Evolutionary conservation across 352 stramenopile species (phyloP), one percentile per base, ranked within the genome.

Genomic region (Phytophthora macrochlamydospora): DNA sequence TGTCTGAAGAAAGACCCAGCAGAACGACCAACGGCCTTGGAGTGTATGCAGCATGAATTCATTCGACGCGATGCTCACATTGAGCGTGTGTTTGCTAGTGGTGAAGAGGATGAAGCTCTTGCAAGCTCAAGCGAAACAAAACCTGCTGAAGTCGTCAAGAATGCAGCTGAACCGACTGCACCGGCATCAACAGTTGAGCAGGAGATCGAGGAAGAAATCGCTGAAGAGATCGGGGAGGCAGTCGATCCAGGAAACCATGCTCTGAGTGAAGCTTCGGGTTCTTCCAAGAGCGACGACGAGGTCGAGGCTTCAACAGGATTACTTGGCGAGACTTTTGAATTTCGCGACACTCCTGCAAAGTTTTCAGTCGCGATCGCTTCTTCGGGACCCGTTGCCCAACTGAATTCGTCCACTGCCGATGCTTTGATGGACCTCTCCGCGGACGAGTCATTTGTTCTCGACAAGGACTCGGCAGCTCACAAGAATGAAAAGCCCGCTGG

Each of bases 11-110:
- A 92, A 49, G 71, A 90, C 59, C 80, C 84, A 12, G 62, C 78
- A 1, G 81, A 95, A 49, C 75, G 93, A 4, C 86, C 92, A 3
- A 91, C 80, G 14, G 91, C 92, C n/a, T 57, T 94, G 44, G 85
- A 97, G 60, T 93, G 97, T 33, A 80, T 98, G 50, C 65, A 87
- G n/a, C 94, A 98, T 62, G 79, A 89, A 31, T 98, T 98, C 65
- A 90, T 98, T 43, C 55, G 51, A 7, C 53, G 70, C 29, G 72
- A 81, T 61, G 69, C 54, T 9, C 67, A 78, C 18, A 69, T 88
- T 32, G 63, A 84, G 50, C 49, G 52, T 1, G 76, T 86, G 0
- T 83, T 83, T 62, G 62, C 62, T 0, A 62, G 56, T 45, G 66
- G 60, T 6, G 58, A 62, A 24, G 32, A 30, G 14, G 58, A 63